Percentiles rank a stretch among this genome's conserved stretches.
These are phyloP conservation scores for Rhytidiadelphus loreus DNA, from an alignment of 225 moss, liverwort and hornwort genomes.

Conservation along the genomic window DNA sequence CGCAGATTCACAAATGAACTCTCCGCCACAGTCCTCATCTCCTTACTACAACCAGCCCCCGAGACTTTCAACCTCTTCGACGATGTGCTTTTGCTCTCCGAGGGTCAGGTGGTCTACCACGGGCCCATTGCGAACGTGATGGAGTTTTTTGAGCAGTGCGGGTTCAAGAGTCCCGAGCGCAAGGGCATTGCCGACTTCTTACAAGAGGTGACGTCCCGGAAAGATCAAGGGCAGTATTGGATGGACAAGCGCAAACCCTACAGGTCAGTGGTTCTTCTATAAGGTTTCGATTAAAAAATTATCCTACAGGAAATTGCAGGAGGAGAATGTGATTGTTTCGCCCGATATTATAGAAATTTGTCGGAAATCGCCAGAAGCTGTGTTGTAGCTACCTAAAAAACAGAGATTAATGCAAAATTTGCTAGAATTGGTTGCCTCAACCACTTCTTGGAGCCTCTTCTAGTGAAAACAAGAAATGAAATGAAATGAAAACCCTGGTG, in stretches of 20 bases:
- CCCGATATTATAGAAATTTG: neutral
- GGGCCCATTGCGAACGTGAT: constrained; percentile 31
- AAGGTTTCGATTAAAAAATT: no score
- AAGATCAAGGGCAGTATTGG: constrained; percentile 96
- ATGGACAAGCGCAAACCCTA: constrained; percentile 62
- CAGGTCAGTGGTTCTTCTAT: neutral
- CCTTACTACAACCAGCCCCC: constrained; percentile 63
- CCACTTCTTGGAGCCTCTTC: neutral
- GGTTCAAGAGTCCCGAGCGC: constrained; percentile 58
- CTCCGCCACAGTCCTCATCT: constrained; percentile 40
- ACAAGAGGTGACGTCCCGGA: constrained; percentile 85
- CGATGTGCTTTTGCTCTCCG: constrained; percentile 63
- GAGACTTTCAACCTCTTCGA: constrained; percentile 67
- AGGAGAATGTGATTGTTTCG: neutral
- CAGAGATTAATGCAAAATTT: neutral
- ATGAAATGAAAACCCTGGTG: neutral
- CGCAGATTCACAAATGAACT: constrained; percentile 35
- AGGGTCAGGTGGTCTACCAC: constrained; percentile 71
- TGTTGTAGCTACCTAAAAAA: neutral
- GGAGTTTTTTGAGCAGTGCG: constrained; percentile 57
- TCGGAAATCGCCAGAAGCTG: neutral
- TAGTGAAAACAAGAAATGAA: neutral
- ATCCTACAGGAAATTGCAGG: neutral
- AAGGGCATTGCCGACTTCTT: constrained; percentile 73
- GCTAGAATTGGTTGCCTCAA: neutral